phyloP scores from a whole-genome alignment of 2,329 filamentous ascomycete species.

The Ascochyta fabae region DNA sequence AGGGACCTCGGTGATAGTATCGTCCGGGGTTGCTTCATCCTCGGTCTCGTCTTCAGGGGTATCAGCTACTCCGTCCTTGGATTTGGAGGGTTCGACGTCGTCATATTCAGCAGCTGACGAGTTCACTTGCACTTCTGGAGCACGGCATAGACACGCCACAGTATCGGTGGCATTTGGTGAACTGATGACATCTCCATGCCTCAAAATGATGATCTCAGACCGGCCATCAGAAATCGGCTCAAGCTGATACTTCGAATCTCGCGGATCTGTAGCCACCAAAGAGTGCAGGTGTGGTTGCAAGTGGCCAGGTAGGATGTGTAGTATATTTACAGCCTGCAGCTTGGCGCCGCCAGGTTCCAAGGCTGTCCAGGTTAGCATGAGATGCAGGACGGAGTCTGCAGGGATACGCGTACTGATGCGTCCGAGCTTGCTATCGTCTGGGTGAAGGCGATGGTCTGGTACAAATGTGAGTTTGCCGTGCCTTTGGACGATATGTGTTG shows the following conservation, averaged over 20 bases:
- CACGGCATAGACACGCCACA: slow-evolving; percentile 27
- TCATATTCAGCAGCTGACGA: slow-evolving; percentile 35
- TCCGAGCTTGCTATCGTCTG: slow-evolving; percentile 21
- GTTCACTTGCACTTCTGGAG: slow-evolving; percentile 40
- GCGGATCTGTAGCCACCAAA: background rate
- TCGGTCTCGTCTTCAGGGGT: slow-evolving; percentile 32
- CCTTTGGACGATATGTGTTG: background rate
- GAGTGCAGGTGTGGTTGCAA: no score
- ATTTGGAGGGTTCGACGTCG: slow-evolving; percentile 4
- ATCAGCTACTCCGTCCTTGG: slow-evolving; percentile 5
- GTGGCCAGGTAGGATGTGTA: slow-evolving; percentile 26
- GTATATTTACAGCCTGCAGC: slow-evolving; percentile 31
- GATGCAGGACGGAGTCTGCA: background rate
- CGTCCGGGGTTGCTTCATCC: slow-evolving; percentile 31
- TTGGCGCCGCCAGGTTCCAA: slow-evolving; percentile 30
- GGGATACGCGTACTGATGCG: slow-evolving; percentile 24
- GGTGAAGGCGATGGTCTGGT: background rate
- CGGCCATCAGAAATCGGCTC: slow-evolving; percentile 19
- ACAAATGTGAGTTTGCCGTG: slow-evolving; percentile 1
- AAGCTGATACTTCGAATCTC: slow-evolving; percentile 28
- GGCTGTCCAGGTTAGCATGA: slow-evolving; percentile 21
- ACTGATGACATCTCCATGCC: slow-evolving; percentile 35
- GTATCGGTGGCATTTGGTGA: slow-evolving; percentile 10
- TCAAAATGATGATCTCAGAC: slow-evolving; percentile 38
- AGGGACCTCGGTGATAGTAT: slow-evolving; percentile 26